Evolutionary conservation across 2,329 filamentous ascomycete genomes (phyloP).

Genomic region (Diatrype stigma): DNA sequence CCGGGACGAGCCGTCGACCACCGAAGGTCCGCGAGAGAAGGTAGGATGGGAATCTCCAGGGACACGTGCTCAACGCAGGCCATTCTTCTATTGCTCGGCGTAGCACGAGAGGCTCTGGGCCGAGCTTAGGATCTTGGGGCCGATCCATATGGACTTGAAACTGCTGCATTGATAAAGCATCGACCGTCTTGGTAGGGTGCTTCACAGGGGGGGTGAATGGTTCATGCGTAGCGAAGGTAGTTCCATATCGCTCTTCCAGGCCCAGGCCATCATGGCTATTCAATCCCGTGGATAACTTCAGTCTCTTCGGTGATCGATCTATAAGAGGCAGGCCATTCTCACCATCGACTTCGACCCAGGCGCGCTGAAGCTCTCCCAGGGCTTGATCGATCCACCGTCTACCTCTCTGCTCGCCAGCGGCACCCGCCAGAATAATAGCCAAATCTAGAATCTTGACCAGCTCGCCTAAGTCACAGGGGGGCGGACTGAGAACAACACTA

Average conservation of each 20-base stretch:
- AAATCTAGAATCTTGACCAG: constrained; percentile 68
- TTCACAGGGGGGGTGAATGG: constrained; percentile 39
- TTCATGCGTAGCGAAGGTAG: constrained; percentile 30
- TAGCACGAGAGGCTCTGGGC: constrained; percentile 64
- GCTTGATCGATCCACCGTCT: constrained; percentile 47
- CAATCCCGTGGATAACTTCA: constrained; percentile 4
- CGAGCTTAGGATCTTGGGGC: constrained; percentile 30
- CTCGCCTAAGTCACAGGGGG: constrained; percentile 38
- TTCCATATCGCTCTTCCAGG: not conserved
- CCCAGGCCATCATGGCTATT: not conserved
- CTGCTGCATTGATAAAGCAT: constrained; percentile 47
- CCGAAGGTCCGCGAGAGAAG: constrained; percentile 69
- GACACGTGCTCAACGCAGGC: constrained; percentile 66
- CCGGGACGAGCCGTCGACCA: constrained; percentile 75
- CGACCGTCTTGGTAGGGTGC: constrained; percentile 36
- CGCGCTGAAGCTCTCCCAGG: constrained; percentile 35
- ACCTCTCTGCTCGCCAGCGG: constrained; percentile 48
- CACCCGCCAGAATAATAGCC: constrained; percentile 71
- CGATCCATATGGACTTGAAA: constrained; percentile 60
- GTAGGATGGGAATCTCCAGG: constrained; percentile 73
- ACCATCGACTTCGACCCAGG: constrained; percentile 6
- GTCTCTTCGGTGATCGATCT: constrained; percentile 14
- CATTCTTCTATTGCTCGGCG: constrained; percentile 62
- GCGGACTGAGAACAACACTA: too few relatives aligned
- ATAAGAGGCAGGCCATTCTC: not conserved